Conservation (phyloP, 2,329 filamentous ascomycete species). For the Truncatella angustata region DNA sequence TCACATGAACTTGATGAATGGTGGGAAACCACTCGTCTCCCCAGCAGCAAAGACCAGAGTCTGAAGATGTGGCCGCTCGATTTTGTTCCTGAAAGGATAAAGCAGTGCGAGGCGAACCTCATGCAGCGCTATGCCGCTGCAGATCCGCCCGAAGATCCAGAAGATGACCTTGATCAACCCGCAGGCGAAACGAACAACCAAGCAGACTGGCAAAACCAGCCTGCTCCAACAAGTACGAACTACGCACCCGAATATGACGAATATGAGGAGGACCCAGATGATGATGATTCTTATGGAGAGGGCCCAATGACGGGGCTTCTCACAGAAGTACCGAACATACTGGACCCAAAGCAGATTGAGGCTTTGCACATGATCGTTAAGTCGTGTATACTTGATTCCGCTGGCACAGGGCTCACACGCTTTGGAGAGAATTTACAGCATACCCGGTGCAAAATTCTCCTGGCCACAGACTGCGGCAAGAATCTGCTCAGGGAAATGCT, state of each 20-base stretch:
- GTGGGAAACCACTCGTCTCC: conserved; percentile 61
- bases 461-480: conserved; percentile 86
- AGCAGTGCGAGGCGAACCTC: conserved; percentile 58
- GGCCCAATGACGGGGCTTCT: conserved; percentile 79
- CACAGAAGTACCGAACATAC: conserved; percentile 90
- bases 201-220: conserved; percentile 35
- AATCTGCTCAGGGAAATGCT: conserved; percentile 87
- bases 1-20: conserved; percentile 64
- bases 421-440: conserved; percentile 83
- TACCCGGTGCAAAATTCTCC: conserved; percentile 82
- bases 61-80: conserved; percentile 60
- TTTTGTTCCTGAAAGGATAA: conserved; percentile 54
- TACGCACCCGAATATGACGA: conserved; percentile 48
- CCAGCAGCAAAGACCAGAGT: conserved; percentile 58
- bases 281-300: conserved; percentile 77
- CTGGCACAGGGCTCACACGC: conserved; percentile 65
- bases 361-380: conserved; percentile 97
- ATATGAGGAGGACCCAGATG: conserved; percentile 49
- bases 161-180: conserved; percentile 36
- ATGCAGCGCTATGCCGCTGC: conserved; percentile 51
- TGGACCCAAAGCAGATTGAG: conserved; percentile 93
- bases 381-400: conserved; percentile 84
- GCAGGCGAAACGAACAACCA: conserved; percentile 28
- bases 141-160: conserved; percentile 31
- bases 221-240: conserved; percentile 40